Conservation (phyloP, 1,284 basidiomycete genomes). For the Marasmius fiardii region DNA sequence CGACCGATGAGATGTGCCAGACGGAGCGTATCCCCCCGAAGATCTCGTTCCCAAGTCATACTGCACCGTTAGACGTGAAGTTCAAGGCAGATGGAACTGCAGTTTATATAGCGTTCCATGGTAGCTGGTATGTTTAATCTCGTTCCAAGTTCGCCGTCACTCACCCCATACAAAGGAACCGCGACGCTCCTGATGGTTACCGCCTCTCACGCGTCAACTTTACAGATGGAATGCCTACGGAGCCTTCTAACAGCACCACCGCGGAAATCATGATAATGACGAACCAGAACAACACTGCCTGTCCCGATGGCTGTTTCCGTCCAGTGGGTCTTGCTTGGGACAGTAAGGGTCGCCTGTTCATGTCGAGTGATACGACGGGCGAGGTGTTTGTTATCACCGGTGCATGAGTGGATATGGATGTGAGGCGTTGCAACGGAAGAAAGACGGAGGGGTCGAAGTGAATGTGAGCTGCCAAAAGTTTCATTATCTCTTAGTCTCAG, state of each 20-base stretch:
- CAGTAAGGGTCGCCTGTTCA: not conserved
- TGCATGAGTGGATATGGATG: no score
- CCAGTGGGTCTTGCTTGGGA: constrained; percentile 4
- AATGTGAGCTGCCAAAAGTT: no score
- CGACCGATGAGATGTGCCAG: not conserved
- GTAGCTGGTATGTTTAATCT: not conserved
- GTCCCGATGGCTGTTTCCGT: not conserved
- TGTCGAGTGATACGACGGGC: not conserved
- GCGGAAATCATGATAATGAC: not conserved
- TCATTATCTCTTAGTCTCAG: no score
- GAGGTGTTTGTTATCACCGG: not conserved
- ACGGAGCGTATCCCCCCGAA: not conserved
- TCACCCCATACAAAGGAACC: not conserved
- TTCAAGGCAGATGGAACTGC: not conserved
- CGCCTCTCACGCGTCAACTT: not conserved
- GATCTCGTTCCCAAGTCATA: not conserved
- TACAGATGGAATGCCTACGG: not conserved
- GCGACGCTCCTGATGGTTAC: not conserved
- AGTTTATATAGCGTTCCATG: constrained; percentile 3
- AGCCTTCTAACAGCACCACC: not conserved
- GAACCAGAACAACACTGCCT: not conserved
- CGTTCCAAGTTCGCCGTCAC: not conserved
- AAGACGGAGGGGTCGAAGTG: no score
- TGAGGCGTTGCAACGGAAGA: no score
- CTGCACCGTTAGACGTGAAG: constrained; percentile 4